Evolutionary conservation across 208 protist species (phyloP).

Genomic region (Hexamita inflata): DNA sequence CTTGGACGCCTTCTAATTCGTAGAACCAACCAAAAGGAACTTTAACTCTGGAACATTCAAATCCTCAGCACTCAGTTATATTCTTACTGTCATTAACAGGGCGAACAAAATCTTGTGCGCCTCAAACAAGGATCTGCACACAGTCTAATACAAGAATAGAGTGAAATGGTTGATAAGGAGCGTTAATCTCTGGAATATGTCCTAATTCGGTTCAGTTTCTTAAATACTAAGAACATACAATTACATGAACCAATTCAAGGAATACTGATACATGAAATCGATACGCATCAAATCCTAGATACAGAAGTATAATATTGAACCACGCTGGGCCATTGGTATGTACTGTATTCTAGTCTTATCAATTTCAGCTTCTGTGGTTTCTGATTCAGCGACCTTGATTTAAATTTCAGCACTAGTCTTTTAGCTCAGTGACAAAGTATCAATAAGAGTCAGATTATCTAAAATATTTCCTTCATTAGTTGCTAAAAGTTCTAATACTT

Average conservation of each 20-base stretch:
- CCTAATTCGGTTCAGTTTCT: conserved; percentile 62
- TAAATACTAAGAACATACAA: conserved; percentile 82
- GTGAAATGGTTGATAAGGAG: conserved; percentile 87
- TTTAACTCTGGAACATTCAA: conserved; percentile 63
- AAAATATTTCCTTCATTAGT: conserved; percentile 83
- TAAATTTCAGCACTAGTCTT: conserved; percentile 77
- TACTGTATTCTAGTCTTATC: conserved; percentile 78
- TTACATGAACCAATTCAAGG: conserved; percentile 79
- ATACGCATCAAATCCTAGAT: conserved; percentile 77
- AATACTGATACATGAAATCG: conserved; percentile 97
- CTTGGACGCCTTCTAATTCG: conserved; percentile 46
- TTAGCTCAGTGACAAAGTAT: conserved; percentile 89
- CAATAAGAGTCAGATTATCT: conserved; percentile 89
- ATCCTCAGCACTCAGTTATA: conserved; percentile 67
- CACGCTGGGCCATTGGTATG: conserved; percentile 76
- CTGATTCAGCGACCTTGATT: conserved; percentile 77
- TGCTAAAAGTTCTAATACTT: conserved; percentile 80
- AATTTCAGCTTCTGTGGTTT: conserved; percentile 77
- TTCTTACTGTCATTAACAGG: conserved; percentile 80
- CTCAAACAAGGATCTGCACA: conserved; percentile 92
- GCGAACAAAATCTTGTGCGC: conserved; percentile 89
- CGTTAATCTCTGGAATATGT: conserved; percentile 67
- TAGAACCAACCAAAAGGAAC: conserved; percentile 68
- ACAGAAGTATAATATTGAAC: conserved; percentile 87
- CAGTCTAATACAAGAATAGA: conserved; percentile 81